Evolutionary conservation across 148 eudicot genomes (phyloP).

Genomic region (Persicaria tinctoria): DNA sequence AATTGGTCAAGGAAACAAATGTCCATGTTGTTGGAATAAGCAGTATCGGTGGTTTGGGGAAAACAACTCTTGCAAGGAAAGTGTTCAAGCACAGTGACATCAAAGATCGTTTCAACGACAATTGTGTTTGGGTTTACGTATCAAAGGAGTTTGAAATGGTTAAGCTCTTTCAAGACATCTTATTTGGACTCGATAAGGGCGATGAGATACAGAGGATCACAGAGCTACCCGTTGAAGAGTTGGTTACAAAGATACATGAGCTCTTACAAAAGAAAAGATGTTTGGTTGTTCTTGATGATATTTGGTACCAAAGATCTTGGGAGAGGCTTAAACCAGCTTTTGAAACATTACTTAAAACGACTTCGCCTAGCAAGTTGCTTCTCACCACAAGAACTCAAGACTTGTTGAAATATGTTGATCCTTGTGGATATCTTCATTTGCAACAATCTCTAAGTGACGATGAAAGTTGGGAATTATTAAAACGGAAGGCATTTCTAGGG

Average conservation of each 20-base stretch:
- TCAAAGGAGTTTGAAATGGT: background rate
- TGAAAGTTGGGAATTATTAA: background rate
- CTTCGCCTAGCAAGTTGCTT: background rate
- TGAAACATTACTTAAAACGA: background rate
- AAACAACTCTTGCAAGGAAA: conserved; percentile 13
- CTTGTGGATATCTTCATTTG: background rate
- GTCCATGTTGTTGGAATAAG: background rate
- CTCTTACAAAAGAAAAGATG: background rate
- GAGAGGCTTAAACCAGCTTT: conserved; percentile 3
- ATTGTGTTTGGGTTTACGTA: conserved; percentile 8
- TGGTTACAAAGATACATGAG: background rate
- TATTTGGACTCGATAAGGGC: background rate
- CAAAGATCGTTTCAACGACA: background rate
- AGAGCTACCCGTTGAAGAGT: background rate
- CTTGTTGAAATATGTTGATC: background rate
- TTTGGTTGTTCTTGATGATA: conserved; percentile 14
- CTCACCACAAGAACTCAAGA: conserved; percentile 3
- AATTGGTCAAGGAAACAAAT: background rate
- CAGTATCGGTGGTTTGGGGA: conserved; percentile 9
- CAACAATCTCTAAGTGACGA: background rate
- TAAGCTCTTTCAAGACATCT: background rate
- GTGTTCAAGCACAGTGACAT: background rate
- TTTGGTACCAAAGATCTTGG: conserved; percentile 5
- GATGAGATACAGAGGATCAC: background rate
- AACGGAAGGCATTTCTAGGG: background rate